These are phyloP conservation scores for Annona squamosa DNA, from an alignment of 164 flowering plant species.

Conservation along the genomic window DNA sequence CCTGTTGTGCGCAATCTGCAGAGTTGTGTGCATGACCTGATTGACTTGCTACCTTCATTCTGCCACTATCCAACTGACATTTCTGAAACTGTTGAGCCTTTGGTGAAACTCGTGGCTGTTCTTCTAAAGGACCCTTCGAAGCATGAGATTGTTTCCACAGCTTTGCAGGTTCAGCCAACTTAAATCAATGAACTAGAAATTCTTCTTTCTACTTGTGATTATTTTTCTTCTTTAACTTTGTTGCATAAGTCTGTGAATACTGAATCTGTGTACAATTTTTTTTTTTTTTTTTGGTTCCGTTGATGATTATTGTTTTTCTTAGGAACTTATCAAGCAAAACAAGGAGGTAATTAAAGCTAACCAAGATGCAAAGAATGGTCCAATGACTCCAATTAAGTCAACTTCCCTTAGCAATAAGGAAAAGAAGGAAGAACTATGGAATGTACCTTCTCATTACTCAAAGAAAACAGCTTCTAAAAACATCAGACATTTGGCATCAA, in stretches of 20 bases:
- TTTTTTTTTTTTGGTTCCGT: background rate
- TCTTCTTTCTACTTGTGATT: background rate
- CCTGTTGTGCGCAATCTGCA: constrained; percentile 40
- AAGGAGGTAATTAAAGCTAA: constrained; percentile 25
- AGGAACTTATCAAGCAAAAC: constrained; percentile 78
- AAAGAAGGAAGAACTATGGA: constrained; percentile 10
- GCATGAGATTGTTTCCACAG: constrained; percentile 46
- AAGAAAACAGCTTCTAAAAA: constrained; percentile 51
- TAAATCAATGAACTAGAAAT: background rate
- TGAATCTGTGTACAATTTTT: background rate
- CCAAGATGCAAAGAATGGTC: constrained; percentile 5
- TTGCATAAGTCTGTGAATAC: background rate
- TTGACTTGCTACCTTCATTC: constrained; percentile 73
- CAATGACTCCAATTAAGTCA: constrained; percentile 10
- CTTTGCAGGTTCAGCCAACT: constrained; percentile 49
- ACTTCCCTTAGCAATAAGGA: constrained; percentile 10
- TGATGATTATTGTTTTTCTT: constrained; percentile 2
- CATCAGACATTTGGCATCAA: constrained; percentile 47
- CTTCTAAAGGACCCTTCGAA: constrained; percentile 44
- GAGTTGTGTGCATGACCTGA: constrained; percentile 45
- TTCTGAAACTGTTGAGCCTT: constrained; percentile 30
- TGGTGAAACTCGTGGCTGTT: constrained; percentile 36
- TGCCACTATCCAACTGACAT: constrained; percentile 67
- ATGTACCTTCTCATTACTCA: constrained; percentile 29
- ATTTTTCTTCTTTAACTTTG: background rate